Evolutionary conservation across 1,284 basidiomycete species (phyloP), one percentile per base, ranked within the genome.

Genomic region (Cronartium quercuum): DNA sequence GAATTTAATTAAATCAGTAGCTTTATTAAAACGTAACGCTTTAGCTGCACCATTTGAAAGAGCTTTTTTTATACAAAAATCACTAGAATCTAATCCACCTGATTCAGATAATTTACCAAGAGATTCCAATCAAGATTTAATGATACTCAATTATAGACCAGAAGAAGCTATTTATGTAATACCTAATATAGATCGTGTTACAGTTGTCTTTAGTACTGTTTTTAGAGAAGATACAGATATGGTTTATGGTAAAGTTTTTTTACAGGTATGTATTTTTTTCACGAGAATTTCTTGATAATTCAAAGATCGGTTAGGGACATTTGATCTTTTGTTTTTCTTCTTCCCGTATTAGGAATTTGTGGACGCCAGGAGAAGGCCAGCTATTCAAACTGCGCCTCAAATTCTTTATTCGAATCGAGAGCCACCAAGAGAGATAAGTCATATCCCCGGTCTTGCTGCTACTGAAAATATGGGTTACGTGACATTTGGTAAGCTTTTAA

Each of bases 141-240:
- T 97, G 91, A 85, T 89, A 76, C 87, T 99, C 78, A 90, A 94
- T 83, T 98, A 98, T 71, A 77, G 94, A 91, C 82, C 83, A 24
- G 92, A 96, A 79, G 96, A 99, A 83, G 94, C 92, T 7, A 96
- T 98, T 82, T 98, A 94, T 82, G 87, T 99, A 57, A 91, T 92
- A 80, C 93, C 96, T 4, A 89, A 90, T 60, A 87, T 88, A 67
- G 96, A 99, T 85, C 90, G 96, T 76, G 95, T 99, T 66, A 98
- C 96, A 0, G 92, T 98, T 75, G 92, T 98, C 80, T 98, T 99
- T 84, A 94, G 91, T 3, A 99, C 96, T 12, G 87, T 94, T 61
- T 99, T 99, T 85, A 87, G 91, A 79, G 96, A 98, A 80, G 96
- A 99, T 83, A 97, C 95, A 6, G 96, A 99, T 83, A 88, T 93